Conservation (phyloP, 202 grass and related monocot species). For the Panicum virgatum region DNA sequence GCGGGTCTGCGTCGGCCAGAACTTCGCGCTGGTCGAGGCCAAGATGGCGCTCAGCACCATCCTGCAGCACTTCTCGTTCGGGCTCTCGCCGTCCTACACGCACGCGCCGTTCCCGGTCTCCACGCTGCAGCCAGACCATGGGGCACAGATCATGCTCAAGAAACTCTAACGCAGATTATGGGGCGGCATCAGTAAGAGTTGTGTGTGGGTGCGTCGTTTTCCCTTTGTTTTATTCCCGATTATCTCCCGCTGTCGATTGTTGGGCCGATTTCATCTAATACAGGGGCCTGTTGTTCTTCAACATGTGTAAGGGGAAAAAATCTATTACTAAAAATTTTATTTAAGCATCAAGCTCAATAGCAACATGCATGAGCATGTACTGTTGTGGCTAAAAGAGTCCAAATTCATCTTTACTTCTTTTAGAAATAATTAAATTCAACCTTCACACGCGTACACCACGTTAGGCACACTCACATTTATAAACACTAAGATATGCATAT, state of each 20-base stretch:
- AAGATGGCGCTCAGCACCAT: conserved; percentile 59
- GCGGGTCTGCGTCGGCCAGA: conserved; percentile 58
- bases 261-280: background rate
- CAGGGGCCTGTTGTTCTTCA: background rate
- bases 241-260: background rate
- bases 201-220: background rate
- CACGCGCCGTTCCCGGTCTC: conserved; percentile 46
- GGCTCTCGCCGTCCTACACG: conserved; percentile 48
- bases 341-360: too few species aligned
- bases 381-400: too few species aligned
- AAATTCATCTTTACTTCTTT: too few species aligned
- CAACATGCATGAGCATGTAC: too few species aligned
- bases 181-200: background rate
- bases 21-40: conserved; percentile 55
- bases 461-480: too few species aligned
- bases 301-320: background rate
- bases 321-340: too few species aligned
- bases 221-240: background rate
- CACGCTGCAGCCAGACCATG: conserved; percentile 54
- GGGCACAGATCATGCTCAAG: conserved; percentile 41
- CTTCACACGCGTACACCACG: too few species aligned
- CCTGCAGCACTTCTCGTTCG: conserved; percentile 58
- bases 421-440: too few species aligned
- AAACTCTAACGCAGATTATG: conserved; percentile 7
- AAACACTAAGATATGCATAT: too few species aligned